Evolutionary conservation across 306 rosid species (phyloP), one percentile per base, ranked within the genome.

Genomic region (Rosa lucieae): DNA sequence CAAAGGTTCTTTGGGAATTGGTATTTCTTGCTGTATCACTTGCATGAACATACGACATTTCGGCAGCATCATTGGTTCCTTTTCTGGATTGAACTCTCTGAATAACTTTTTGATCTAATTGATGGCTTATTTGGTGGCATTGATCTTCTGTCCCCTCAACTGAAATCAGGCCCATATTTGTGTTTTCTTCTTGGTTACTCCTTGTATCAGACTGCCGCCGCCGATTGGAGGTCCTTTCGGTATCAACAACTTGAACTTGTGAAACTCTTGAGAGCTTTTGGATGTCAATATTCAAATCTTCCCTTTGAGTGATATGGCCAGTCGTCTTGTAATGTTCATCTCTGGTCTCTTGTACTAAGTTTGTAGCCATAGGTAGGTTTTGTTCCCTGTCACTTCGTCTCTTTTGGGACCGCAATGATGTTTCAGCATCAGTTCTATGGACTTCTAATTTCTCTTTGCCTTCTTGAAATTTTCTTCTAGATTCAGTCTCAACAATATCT

Each of bases 31-130:
- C 82, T 82, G 79, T 78, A 70, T 87, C 82, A 68, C 84, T 80
- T 47, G 63, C 87, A 74, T 70, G 78, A 61, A 85, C 88, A 73
- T 82, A 84, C 32, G 85, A 83, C 58, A 40, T 52, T 42, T 67
- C 73, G 80, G 75, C 69, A 69, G 53, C 83, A 86, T 76, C 83
- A 78, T 81, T 84, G 51, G 88, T 89, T 78, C 89, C 89, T 76
- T 81, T 87, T 58, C 82, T 62, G 72, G 88, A 87, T 51, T 73
- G 84, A 80, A 72, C 65, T 82, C 82, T 88, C 82, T 81, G 91
- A 83, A 74, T 72, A 78, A 58, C 70, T 69, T 82, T 85, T 68
- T 75, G 81, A 81, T 79, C 88, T 40, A 85, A 78, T 67, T 18
- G 78, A 69, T 81, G 88, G 70, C 78, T 83, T 77, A 83, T 78